A percentile compares a stretch with the other conserved stretches of the same genome.
These are phyloP conservation scores for Stereocaulon alpinum DNA, from an alignment of 495 filamentous ascomycete species.

Conservation along the genomic window DNA sequence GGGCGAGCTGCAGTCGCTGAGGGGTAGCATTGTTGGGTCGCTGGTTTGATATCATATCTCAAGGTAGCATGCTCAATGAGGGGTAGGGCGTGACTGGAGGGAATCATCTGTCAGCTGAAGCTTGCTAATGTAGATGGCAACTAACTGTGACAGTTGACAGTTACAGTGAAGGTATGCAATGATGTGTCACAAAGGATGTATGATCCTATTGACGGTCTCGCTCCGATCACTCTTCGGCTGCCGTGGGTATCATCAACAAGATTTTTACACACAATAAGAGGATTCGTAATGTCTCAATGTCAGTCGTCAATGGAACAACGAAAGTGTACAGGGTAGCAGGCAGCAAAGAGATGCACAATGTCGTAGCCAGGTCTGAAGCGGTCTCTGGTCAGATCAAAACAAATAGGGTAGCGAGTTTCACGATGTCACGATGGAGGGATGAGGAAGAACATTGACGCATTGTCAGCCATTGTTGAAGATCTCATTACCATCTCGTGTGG, in stretches of 20 bases:
- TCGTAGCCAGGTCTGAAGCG: conserved; percentile 2
- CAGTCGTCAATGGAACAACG: neutral
- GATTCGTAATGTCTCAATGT: neutral
- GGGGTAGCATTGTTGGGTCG: conserved; percentile 19
- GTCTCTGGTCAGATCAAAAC: neutral
- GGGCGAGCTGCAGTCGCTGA: conserved; percentile 12
- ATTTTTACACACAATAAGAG: neutral
- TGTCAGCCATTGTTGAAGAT: neutral
- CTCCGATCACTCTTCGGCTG: neutral
- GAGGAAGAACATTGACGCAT: neutral
- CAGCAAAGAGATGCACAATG: conserved; percentile 9
- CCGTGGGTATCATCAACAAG: conserved; percentile 6
- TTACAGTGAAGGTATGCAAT: neutral
- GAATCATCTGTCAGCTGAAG: neutral
- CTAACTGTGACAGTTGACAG: neutral
- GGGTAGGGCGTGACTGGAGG: neutral
- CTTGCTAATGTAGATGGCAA: neutral
- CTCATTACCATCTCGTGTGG: neutral
- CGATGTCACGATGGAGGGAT: neutral
- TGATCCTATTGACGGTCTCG: neutral
- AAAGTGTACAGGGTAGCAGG: neutral
- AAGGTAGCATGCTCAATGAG: neutral
- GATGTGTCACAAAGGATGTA: neutral
- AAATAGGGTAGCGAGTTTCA: neutral
- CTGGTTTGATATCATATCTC: conserved; percentile 12